Base-by-base conservation (phyloP, 257 asterid genomes). In the Nicotiana obtusifolia region DNA sequence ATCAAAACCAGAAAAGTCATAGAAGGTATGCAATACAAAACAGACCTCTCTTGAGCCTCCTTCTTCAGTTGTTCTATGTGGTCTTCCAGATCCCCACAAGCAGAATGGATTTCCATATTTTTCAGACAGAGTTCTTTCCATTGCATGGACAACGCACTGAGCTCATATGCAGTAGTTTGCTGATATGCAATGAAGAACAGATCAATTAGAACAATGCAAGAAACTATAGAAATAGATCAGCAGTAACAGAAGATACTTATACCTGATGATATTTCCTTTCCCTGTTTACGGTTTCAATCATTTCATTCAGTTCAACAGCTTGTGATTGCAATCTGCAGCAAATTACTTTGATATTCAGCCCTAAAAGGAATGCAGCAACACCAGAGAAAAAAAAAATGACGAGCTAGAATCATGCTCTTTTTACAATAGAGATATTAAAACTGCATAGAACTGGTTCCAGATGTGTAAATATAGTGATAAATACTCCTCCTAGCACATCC, bases 181-280 rank as follows among this genome's bases (percentile, higher is more conserved):
- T 96, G 97, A 80, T 85, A 88, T 65, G 67, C 78, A 84, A 19
- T 65, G 41, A 80, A 53, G 61, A 19, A 80, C 26, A 52, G 14
- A 81, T 75, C 54, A 62, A 31, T 60, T 13, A 17, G 75, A 17
- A 44, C 59, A 20, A 20, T 15, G 15, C 1, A 57, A 15, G 8
- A 6, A 28, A 14, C 31, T 62, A 13, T 17, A 41, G 64, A 22
- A 26, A 61, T 19, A 3, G 22, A 22, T 52, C 49, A 37, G 52
- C 4, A 14, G 14, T 13, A n/a, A 78, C 11, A 53, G 6, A 52
- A 22, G 54, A 77, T 33, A 75, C 41, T 31, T 60, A 86, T 84
- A 96, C 99, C 98, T 96, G 99, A 87, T 93, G 98, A 92, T 94
- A 96, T 79, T 94, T 96, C 90, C 99, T 93, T 83, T 96, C 98